Evolutionary conservation across 2,329 filamentous ascomycete genomes (phyloP).

Genomic region (Fusarium sp.): DNA sequence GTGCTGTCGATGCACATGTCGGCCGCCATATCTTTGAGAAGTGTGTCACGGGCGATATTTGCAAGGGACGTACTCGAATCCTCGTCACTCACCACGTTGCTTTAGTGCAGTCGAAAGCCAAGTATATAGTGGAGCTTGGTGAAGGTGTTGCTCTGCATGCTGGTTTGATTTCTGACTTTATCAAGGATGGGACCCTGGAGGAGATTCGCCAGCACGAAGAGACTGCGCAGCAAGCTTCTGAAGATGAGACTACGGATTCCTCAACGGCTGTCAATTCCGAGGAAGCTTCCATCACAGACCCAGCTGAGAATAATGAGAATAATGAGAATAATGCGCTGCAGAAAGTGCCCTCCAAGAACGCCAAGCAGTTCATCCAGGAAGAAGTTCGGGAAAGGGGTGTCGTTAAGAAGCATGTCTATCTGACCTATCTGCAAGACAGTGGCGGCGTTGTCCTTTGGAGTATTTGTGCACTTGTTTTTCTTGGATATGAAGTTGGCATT

Average conservation of each 20-base stretch:
- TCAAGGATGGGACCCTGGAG: constrained; percentile 64
- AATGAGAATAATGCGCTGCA: constrained; percentile 55
- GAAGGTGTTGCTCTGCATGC: constrained; percentile 73
- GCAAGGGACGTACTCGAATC: constrained; percentile 75
- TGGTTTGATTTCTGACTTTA: constrained; percentile 73
- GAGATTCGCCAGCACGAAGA: constrained; percentile 68
- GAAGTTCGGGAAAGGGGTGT: constrained; percentile 77
- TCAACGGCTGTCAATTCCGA: constrained; percentile 66
- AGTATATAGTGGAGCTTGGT: constrained; percentile 78
- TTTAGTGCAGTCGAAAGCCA: constrained; percentile 74
- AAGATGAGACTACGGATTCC: constrained; percentile 56
- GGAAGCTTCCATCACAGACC: constrained; percentile 54
- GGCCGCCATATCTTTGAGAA: constrained; percentile 82
- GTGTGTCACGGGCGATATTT: constrained; percentile 76
- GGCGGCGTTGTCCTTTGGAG: constrained; percentile 72
- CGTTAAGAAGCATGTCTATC: constrained; percentile 74
- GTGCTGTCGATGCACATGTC: constrained; percentile 83
- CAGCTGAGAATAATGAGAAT: constrained; percentile 51
- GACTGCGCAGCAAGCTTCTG: constrained; percentile 53
- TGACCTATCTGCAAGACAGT: constrained; percentile 71
- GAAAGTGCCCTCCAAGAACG: constrained; percentile 61
- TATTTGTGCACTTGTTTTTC: constrained; percentile 62
- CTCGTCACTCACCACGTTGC: constrained; percentile 84
- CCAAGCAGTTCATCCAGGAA: constrained; percentile 80
- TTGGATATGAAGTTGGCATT: constrained; percentile 63